Base-by-base conservation (phyloP, 1,284 basidiomycete species). In the Trametes hirsuta region DNA sequence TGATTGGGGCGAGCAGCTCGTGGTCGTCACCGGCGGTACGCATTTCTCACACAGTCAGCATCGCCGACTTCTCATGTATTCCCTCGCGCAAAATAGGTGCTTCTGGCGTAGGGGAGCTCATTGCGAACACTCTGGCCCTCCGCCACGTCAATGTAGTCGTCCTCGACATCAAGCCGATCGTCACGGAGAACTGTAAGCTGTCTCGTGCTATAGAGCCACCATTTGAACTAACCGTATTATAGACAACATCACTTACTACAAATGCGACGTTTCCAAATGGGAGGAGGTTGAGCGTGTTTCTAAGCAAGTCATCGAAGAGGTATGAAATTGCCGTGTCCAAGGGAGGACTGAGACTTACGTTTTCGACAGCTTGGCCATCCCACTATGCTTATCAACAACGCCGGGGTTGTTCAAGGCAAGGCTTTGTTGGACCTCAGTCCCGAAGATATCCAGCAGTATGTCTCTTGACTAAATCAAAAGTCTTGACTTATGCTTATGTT, bases 381-480 rank as follows among this genome's bases (percentile, higher is more conserved):
- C 1, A 97, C 97, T 0, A 84, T 98, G 35, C 76, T 99, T 14
- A 81, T 99, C 69, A 98, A 98, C 77, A 98, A 98, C 70, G 97
- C 97, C 0, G 97, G 95, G n/a, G 86, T 98, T 55, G 93, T 93
- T 35, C 90, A 95, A 74, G 95, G 95, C 34, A 95, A 94, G 70
- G 78, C 89, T 0, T 77, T 98, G 24, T 76, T 95, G 4, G 94
- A 96, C 69, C 79, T 98, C 52, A 79, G 78, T 1, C 81, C 90
- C 1, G 81, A 85, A 46, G 95, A 98, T 69, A 75, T 98, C 41
- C 78, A 86, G 64, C 88, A 91, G 95, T 96, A 69, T 66, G 89
- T 70, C 15, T 48, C 8, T 25, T n/a, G 18, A 24, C 6, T 24
- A 3, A 3, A 44, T 52, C 2, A 14, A 4, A 30, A 30, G 5